These are phyloP conservation scores for Dioscorea dumetorum DNA, from an alignment of 106 monocot species.

Conservation along the genomic window DNA sequence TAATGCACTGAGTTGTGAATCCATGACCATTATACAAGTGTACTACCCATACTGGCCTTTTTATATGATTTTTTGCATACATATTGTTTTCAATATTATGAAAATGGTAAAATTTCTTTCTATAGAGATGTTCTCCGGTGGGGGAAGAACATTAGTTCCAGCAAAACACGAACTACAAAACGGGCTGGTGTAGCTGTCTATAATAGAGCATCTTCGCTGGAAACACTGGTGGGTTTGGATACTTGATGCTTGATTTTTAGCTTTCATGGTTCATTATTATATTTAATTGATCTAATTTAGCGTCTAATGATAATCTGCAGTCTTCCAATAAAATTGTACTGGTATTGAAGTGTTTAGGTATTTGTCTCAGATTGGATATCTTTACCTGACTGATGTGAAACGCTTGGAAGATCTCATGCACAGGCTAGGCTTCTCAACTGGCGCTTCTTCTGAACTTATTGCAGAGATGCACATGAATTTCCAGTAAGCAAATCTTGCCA, in stretches of 20 bases:
- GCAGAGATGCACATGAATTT: constrained; percentile 36
- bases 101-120: not conserved
- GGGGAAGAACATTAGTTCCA: constrained; percentile 78
- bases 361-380: constrained; percentile 54
- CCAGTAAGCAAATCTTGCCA: constrained; percentile 9
- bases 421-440: constrained; percentile 74
- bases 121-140: constrained; percentile 80
- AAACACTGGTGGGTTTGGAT: constrained; percentile 63
- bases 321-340: not conserved
- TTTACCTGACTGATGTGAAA: constrained; percentile 81
- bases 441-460: constrained; percentile 55
- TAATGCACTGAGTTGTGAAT: not conserved
- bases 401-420: constrained; percentile 85
- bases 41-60: not conserved
- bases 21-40: not conserved
- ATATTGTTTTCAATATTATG: not conserved
- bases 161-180: constrained; percentile 76
- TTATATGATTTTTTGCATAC: not conserved
- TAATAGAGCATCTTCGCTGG: constrained; percentile 85
- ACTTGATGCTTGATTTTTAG: not conserved
- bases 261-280: not conserved
- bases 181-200: constrained; percentile 82
- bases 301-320: too few relatives aligned
- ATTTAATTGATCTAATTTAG: too few relatives aligned
- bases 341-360: not conserved